phyloP scores from a whole-genome alignment of 2,329 filamentous ascomycete species.

The Neospermospora avenae region DNA sequence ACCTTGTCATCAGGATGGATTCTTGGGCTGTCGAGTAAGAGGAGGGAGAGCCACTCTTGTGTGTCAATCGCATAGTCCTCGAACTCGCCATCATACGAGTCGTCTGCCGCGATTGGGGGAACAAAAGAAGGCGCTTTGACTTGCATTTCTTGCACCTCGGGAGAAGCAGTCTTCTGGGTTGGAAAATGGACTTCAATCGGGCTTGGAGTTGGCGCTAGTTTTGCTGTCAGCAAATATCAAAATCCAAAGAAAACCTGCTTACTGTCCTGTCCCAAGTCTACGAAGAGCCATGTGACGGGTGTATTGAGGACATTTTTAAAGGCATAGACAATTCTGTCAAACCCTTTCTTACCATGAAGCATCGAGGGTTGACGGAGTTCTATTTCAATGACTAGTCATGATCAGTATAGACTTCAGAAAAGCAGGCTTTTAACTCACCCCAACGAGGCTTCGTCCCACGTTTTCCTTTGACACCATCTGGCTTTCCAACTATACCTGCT shows the following conservation, averaged over 20 bases:
- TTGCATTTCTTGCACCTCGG: slow-evolving; percentile 28
- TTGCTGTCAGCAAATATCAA: slow-evolving; percentile 9
- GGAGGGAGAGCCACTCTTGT: slow-evolving; percentile 74
- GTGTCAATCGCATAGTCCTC: slow-evolving; percentile 61
- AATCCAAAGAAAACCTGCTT: slow-evolving; percentile 23
- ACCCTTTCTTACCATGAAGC: slow-evolving; percentile 47
- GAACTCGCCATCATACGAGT: slow-evolving; percentile 46
- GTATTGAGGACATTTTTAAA: slow-evolving; percentile 66
- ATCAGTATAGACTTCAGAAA: slow-evolving; percentile 24
- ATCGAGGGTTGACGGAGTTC: slow-evolving; percentile 74
- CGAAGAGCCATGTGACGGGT: slow-evolving; percentile 75
- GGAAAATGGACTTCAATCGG: slow-evolving; percentile 47
- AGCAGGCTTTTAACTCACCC: slow-evolving; percentile 48
- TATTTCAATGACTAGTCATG: slow-evolving; percentile 64
- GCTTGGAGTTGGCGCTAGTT: slow-evolving; percentile 44
- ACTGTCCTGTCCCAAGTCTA: slow-evolving; percentile 54
- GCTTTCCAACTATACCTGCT: slow-evolving; percentile 73
- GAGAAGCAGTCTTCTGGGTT: slow-evolving; percentile 40
- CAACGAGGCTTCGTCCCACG: slow-evolving; percentile 67
- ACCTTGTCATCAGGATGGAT: slow-evolving; percentile 54
- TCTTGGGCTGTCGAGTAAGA: slow-evolving; percentile 63
- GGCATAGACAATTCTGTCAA: slow-evolving; percentile 33
- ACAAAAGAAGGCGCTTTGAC: slow-evolving; percentile 31
- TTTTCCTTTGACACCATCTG: slow-evolving; percentile 56
- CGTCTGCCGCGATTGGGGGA: slow-evolving; percentile 31